Evolutionary conservation across 179 eudicot species (phyloP).

Genomic region (Beta corolliflora): DNA sequence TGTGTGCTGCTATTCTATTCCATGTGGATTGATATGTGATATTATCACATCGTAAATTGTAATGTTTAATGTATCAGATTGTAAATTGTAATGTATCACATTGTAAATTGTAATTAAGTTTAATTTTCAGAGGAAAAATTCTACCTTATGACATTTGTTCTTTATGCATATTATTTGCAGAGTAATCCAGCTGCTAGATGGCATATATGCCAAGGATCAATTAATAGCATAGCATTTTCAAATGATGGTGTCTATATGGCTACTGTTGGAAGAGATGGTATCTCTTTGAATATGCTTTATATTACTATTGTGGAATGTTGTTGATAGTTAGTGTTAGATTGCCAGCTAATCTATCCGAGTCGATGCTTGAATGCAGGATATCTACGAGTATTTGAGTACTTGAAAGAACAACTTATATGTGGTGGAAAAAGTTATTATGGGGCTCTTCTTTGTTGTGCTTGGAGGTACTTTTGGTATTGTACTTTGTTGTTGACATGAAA

Average conservation of each 20-base stretch:
- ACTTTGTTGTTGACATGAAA: background rate
- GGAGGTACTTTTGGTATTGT: constrained; percentile 55
- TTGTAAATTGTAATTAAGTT: background rate
- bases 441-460: constrained; percentile 81
- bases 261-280: constrained; percentile 93
- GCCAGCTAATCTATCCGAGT: background rate
- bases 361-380: constrained; percentile 50
- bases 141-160: background rate
- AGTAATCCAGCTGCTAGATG: constrained; percentile 74
- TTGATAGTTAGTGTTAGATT: background rate
- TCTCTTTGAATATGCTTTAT: constrained; percentile 22
- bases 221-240: constrained; percentile 81
- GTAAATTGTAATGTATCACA: background rate
- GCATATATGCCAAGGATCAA: constrained; percentile 89
- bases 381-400: constrained; percentile 79
- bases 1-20: no score
- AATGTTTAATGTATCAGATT: background rate
- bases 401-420: constrained; percentile 76
- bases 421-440: constrained; percentile 97
- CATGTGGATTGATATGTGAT: background rate
- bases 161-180: constrained; percentile 38
- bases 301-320: background rate
- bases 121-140: background rate
- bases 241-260: constrained; percentile 70
- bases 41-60: background rate